These are phyloP conservation scores for Talaromyces proteolyticus DNA, from an alignment of 495 filamentous ascomycete species.

Conservation along the genomic window DNA sequence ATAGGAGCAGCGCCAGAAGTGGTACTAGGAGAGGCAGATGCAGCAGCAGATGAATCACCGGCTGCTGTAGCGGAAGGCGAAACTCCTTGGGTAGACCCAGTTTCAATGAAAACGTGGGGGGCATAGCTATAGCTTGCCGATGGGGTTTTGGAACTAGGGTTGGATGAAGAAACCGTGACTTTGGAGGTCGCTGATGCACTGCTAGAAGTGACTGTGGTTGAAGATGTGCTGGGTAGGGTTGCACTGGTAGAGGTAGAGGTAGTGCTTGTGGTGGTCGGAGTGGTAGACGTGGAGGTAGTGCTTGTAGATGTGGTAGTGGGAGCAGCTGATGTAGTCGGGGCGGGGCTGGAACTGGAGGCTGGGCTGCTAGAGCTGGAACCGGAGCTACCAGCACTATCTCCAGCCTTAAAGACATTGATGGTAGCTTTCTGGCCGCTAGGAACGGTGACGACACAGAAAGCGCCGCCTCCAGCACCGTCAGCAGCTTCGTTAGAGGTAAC, in stretches of 20 bases:
- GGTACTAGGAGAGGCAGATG: constrained; percentile 7
- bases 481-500: constrained; percentile 41
- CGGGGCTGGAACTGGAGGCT: constrained; percentile 9
- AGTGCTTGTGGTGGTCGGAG: constrained; percentile 9
- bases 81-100: constrained; percentile 17
- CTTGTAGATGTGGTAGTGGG: constrained; percentile 13
- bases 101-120: constrained; percentile 27
- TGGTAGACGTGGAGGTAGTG: constrained; percentile 14
- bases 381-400: constrained; percentile 11
- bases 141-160: not conserved
- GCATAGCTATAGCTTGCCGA: constrained; percentile 22
- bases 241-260: constrained; percentile 16
- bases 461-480: constrained; percentile 61
- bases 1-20: constrained; percentile 15
- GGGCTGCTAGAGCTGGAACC: constrained; percentile 12
- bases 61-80: constrained; percentile 9
- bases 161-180: no score
- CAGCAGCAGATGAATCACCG: constrained; percentile 9
- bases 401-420: constrained; percentile 56
- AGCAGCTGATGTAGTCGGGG: constrained; percentile 11
- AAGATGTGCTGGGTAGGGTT: constrained; percentile 15
- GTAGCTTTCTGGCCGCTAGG: constrained; percentile 61
- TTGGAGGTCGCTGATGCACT: no score
- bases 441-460: constrained; percentile 75
- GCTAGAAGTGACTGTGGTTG: constrained; percentile 13